A percentile compares a stretch with the other conserved stretches of the same genome.
These are phyloP conservation scores for Deinandra increscens DNA, from an alignment of 129 eudicot genomes.

Conservation along the genomic window DNA sequence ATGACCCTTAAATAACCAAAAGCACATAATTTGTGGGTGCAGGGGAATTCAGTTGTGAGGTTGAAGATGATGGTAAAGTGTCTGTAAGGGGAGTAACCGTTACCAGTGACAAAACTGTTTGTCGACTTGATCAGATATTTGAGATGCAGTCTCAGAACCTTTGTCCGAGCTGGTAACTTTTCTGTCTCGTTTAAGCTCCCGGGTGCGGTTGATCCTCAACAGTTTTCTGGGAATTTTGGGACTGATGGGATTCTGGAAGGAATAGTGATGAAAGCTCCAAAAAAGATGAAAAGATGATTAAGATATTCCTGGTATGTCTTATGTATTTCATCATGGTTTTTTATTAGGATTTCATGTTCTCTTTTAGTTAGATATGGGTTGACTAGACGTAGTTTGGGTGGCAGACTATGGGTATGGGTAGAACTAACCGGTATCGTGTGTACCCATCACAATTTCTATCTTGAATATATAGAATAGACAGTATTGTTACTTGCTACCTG, in stretches of 20 bases:
- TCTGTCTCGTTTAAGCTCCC: constrained; percentile 85
- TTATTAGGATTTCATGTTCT: constrained; percentile 21
- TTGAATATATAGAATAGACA: constrained; percentile 17
- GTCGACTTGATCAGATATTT: constrained; percentile 50
- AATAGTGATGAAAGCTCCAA: constrained; percentile 56
- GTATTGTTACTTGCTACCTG: neutral
- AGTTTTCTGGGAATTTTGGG: constrained; percentile 69
- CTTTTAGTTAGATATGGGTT: constrained; percentile 27
- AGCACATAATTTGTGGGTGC: constrained; percentile 23
- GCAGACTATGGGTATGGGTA: constrained; percentile 10
- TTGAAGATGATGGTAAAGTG: constrained; percentile 74
- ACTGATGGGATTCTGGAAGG: constrained; percentile 93
- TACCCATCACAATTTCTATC: constrained; percentile 10
- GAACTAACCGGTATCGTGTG: constrained; percentile 4
- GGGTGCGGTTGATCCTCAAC: constrained; percentile 81
- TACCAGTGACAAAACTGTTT: constrained; percentile 63
- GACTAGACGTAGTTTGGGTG: constrained; percentile 20
- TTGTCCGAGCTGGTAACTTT: constrained; percentile 89
- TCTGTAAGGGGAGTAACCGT: constrained; percentile 77
- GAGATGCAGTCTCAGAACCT: constrained; percentile 89
- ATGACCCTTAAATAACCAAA: neutral
- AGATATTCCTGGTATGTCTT: constrained; percentile 15
- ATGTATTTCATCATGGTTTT: constrained; percentile 21
- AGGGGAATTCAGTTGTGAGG: constrained; percentile 90
- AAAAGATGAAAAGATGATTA: constrained; percentile 31